Evolutionary conservation across 345 rosid genomes (phyloP).

Genomic region (Jatropha curcas): DNA sequence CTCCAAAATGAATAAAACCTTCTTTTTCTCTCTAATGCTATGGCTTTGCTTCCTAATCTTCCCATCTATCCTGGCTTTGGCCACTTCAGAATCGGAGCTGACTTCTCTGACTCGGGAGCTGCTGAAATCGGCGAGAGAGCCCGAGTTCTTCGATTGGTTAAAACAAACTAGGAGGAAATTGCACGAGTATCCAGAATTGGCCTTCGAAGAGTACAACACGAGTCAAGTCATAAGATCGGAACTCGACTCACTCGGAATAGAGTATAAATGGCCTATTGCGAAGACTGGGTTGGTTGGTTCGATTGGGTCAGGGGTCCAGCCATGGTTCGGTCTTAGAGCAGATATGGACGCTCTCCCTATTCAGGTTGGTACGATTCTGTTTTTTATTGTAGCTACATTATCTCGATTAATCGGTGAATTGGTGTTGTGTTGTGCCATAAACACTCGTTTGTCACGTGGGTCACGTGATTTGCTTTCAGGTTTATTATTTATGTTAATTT

Average conservation of each 20-base stretch:
- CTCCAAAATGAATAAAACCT: not conserved
- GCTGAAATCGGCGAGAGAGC: constrained; percentile 36
- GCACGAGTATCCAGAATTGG: constrained; percentile 54
- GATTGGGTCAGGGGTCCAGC: constrained; percentile 42
- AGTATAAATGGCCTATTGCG: constrained; percentile 51
- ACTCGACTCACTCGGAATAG: constrained; percentile 42
- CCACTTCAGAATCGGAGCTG: constrained; percentile 14
- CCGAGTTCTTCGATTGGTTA: constrained; percentile 47
- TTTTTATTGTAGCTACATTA: no score
- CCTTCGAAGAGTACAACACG: constrained; percentile 45
- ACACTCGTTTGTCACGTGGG: no score
- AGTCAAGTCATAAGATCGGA: constrained; percentile 41
- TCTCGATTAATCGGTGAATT: no score
- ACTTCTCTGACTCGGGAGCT: constrained; percentile 27
- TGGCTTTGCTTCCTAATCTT: constrained; percentile 5
- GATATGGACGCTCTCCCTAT: constrained; percentile 64
- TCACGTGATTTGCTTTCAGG: no score
- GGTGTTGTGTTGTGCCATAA: no score
- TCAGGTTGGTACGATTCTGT: constrained; percentile 29
- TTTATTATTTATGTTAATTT: no score
- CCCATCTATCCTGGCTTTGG: not conserved
- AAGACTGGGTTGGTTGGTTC: constrained; percentile 52
- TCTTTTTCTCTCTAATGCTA: not conserved
- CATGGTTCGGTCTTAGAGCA: constrained; percentile 55
- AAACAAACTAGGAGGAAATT: constrained; percentile 40